Evolutionary conservation across 1,139 yeast genomes (phyloP).

Genomic region (Suhomyces wounanorum): DNA sequence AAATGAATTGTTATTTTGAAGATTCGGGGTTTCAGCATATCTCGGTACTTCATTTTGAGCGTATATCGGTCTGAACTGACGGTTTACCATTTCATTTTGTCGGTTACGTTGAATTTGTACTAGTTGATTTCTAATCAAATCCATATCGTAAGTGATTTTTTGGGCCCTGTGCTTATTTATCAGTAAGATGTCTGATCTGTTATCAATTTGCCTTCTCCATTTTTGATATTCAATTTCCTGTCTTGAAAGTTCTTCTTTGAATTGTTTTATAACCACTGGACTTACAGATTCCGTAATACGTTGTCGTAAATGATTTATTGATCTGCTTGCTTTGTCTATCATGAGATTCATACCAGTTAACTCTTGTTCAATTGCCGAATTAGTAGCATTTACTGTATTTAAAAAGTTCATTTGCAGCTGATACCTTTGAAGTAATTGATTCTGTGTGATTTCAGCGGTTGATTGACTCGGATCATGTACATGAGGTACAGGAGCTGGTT

Average conservation of each 20-base stretch:
- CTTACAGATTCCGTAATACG: not conserved
- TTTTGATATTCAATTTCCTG: constrained; percentile 11
- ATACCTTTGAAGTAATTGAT: constrained; percentile 11
- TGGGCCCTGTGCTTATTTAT: constrained; percentile 2
- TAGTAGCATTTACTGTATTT: not conserved
- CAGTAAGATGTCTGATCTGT: not conserved
- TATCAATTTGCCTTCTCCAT: constrained; percentile 3
- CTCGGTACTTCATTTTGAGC: not conserved
- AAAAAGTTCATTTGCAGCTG: constrained; percentile 6
- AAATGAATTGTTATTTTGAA: not conserved
- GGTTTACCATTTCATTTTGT: not conserved
- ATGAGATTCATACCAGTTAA: not conserved
- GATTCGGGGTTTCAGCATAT: not conserved
- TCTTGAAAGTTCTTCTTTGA: constrained; percentile 1
- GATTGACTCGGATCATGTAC: constrained; percentile 15
- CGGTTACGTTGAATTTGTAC: not conserved
- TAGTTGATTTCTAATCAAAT: constrained; percentile 1
- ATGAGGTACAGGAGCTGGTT: constrained; percentile 40
- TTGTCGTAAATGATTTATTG: not conserved
- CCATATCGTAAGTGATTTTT: not conserved
- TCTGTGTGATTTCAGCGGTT: constrained; percentile 4
- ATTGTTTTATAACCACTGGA: not conserved
- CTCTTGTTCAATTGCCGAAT: constrained; percentile 6
- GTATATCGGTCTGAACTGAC: not conserved
- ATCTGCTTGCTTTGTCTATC: constrained; percentile 1